phyloP scores from a whole-genome alignment of 225 moss, liverwort and hornwort species.

The Polytrichum formosum region DNA sequence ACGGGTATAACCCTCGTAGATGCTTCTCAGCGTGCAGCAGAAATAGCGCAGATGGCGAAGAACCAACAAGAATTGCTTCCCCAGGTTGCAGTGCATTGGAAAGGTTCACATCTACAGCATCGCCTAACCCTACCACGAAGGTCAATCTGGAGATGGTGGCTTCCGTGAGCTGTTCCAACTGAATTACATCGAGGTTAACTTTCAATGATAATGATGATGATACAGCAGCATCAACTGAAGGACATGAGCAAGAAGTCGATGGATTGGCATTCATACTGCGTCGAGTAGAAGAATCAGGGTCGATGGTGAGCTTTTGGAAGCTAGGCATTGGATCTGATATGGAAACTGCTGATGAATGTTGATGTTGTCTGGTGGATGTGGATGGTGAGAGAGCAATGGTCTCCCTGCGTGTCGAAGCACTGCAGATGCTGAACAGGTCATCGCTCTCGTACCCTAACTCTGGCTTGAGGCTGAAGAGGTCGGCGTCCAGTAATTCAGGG shows the following conservation, averaged over 20 bases:
- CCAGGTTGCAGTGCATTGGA: conserved; percentile 26
- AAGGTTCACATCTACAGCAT: conserved; percentile 27
- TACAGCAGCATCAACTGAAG: background rate
- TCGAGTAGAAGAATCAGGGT: background rate
- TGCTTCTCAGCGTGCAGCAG: conserved; percentile 20
- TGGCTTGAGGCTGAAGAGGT: conserved; percentile 1
- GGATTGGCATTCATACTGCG: background rate
- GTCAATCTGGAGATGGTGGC: conserved; percentile 29
- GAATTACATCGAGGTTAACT: background rate
- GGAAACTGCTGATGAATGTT: background rate
- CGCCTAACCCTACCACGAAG: conserved; percentile 31
- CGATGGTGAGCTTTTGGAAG: background rate
- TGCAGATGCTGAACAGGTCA: conserved; percentile 14
- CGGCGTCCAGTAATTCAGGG: conserved; percentile 14
- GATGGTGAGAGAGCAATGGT: background rate
- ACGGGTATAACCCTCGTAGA: background rate
- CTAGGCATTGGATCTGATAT: background rate
- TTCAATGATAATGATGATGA: background rate
- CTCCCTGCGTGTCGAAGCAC: conserved; percentile 11
- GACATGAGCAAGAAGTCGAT: background rate
- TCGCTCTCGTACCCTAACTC: conserved; percentile 47
- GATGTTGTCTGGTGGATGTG: background rate
- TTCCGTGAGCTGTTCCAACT: conserved; percentile 18
- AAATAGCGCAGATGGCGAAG: conserved; percentile 38
- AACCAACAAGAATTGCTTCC: conserved; percentile 41